Conservation (phyloP, 495 filamentous ascomycete genomes). For the Talaromyces ruber region DNA sequence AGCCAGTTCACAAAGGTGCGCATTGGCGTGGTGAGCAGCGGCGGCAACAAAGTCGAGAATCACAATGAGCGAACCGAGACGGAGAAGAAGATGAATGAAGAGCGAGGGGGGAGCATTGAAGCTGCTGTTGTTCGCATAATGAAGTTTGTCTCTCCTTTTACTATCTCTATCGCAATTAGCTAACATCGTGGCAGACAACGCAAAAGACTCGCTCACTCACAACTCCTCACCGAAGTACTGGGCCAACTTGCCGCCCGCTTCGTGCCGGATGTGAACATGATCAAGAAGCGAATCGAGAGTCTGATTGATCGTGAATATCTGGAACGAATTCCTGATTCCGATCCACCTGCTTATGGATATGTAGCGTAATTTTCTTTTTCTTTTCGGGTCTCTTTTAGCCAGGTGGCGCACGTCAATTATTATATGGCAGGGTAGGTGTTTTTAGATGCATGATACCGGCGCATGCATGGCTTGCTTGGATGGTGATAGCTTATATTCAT, state of each 20-base stretch:
- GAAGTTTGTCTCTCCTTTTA: constrained; percentile 57
- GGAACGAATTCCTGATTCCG: constrained; percentile 67
- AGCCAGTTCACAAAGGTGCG: constrained; percentile 82
- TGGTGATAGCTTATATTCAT: not conserved
- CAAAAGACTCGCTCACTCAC: constrained; percentile 70
- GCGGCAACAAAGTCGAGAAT: constrained; percentile 74
- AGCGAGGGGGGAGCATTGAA: constrained; percentile 69
- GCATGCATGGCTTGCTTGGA: not conserved
- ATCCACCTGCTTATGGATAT: constrained; percentile 67
- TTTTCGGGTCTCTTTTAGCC: not conserved
- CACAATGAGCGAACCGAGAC: constrained; percentile 78
- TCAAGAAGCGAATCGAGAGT: constrained; percentile 91
- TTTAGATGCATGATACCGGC: constrained; percentile 1
- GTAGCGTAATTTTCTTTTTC: constrained; percentile 42
- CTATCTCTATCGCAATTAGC: constrained; percentile 8
- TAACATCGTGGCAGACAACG: constrained; percentile 58
- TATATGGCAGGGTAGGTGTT: not conserved
- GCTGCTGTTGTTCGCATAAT: constrained; percentile 90
- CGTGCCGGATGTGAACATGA: constrained; percentile 79
- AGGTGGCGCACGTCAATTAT: not conserved
- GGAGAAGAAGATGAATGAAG: constrained; percentile 78
- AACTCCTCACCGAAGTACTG: constrained; percentile 80
- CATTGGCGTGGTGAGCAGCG: constrained; percentile 59
- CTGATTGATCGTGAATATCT: constrained; percentile 89
- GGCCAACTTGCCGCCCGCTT: constrained; percentile 71